phyloP scores from a whole-genome alignment of 805 yeast genomes.

The Komagataella phaffii region DNA sequence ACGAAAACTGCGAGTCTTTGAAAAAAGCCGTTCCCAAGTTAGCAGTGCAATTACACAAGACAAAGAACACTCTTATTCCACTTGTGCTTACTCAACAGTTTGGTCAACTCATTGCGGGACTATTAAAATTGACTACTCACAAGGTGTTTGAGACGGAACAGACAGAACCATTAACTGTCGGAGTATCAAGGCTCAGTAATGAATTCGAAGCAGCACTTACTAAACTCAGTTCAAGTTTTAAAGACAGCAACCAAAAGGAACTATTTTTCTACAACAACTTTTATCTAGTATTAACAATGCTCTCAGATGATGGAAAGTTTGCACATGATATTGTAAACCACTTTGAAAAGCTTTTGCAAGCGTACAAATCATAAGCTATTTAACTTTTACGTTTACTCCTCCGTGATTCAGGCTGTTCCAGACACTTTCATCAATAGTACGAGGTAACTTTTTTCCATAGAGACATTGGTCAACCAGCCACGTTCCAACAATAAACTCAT shows the following conservation, averaged over 20 bases:
- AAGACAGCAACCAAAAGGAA: conserved; percentile 36
- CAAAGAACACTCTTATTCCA: conserved; percentile 25
- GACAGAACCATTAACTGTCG: conserved; percentile 61
- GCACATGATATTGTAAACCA: conserved; percentile 30
- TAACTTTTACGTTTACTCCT: conserved; percentile 1
- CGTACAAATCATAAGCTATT: conserved; percentile 13
- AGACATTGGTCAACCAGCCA: conserved; percentile 96
- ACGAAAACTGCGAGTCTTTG: conserved; percentile 61
- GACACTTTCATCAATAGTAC: conserved; percentile 45
- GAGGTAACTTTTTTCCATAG: conserved; percentile 85
- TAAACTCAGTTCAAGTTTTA: conserved; percentile 40
- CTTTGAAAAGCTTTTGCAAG: conserved; percentile 28
- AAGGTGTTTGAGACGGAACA: conserved; percentile 18
- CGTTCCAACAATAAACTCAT: conserved; percentile 89
- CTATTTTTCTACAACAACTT: conserved; percentile 64
- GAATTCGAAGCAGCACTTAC: conserved; percentile 75
- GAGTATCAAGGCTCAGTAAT: conserved; percentile 55
- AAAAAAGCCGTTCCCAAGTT: conserved; percentile 32
- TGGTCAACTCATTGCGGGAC: conserved; percentile 56
- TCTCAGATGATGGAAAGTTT: conserved; percentile 24
- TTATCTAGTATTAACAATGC: conserved; percentile 44
- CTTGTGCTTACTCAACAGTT: conserved; percentile 68
- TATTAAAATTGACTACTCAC: conserved; percentile 39
- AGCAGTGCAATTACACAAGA: conserved; percentile 19
- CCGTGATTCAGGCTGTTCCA: conserved; percentile 64